Base-by-base conservation (phyloP, 345 rosid species). In the Zanthoxylum bungeanum region DNA sequence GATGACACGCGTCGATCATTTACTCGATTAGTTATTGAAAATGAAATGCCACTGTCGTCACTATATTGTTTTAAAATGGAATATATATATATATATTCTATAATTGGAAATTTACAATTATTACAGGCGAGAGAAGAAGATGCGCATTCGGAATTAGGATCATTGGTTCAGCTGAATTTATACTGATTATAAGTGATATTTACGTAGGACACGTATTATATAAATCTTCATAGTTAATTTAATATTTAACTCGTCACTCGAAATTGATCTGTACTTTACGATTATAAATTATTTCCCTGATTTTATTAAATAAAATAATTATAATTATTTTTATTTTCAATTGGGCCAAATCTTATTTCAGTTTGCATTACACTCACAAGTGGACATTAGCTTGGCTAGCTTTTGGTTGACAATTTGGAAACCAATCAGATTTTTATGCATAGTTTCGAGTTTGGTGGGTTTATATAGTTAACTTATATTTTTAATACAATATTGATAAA, bases 1-100 rank as follows among this genome's bases (percentile, higher is more conserved):
- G 6, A 3, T 5, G 61, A 77, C 71, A 69, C 78, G 82, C 69
- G 77, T 65, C 49, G 4, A 0, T 6, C 7, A 1, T 7, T n/a
- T 3, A 64, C 68, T 50, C 69, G 74, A 4, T 33, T 3, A 4
- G 22, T 36, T 11, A 44, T 57, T 9, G 17, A 61, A 46, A 16
- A 8, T 9, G 69, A n/a, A 72, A 69, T 60, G 80, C 0, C 49
- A 60, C 59, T 30, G 46, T 56, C 57, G 68, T 52, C 49, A 21
- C 72, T 40, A 1, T 5, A 10, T 1, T 42, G 33, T 53, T 53
- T 9, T 10, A 4, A 50, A 73, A n/a, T 31, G n/a, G 72, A 68
- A 30, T n/a, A n/a, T n/a, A n/a, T n/a, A n/a, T n/a, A n/a, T n/a
- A 55, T 34, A 28, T 19, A 22, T 42, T 53, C 46, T 12, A 55